Evolutionary conservation across 2,329 filamentous ascomycete genomes (phyloP).

Genomic region (Ceratocystis huliohia): DNA sequence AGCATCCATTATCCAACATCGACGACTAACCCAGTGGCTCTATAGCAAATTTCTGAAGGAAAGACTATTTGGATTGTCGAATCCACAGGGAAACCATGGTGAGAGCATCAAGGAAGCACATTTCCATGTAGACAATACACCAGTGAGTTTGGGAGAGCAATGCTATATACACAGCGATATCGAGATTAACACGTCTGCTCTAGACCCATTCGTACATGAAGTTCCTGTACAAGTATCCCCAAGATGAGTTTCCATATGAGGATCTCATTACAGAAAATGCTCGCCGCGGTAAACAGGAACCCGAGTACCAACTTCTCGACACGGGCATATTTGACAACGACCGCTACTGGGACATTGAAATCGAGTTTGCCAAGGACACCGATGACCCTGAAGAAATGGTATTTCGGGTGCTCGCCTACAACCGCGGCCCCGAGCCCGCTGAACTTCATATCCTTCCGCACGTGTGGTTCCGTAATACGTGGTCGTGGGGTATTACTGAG

Average conservation of each 20-base stretch:
- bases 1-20: slow-evolving; percentile 4
- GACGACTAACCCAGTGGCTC: background rate
- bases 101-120: slow-evolving; percentile 95
- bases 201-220: slow-evolving; percentile 87
- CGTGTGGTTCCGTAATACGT: slow-evolving; percentile 94
- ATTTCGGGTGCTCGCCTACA: slow-evolving; percentile 93
- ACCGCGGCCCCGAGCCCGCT: slow-evolving; percentile 78
- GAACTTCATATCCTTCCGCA: slow-evolving; percentile 90
- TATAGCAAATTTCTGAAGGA: slow-evolving; percentile 82
- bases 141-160: slow-evolving; percentile 28
- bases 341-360: slow-evolving; percentile 92
- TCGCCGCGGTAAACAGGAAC: slow-evolving; percentile 58
- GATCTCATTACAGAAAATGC: slow-evolving; percentile 77
- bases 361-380: slow-evolving; percentile 90
- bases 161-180: background rate
- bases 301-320: slow-evolving; percentile 84
- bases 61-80: slow-evolving; percentile 84
- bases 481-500: slow-evolving; percentile 79
- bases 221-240: slow-evolving; percentile 93
- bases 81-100: slow-evolving; percentile 93
- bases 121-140: slow-evolving; percentile 92
- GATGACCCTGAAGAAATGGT: slow-evolving; percentile 82
- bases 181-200: background rate
- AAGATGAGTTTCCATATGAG: slow-evolving; percentile 82
- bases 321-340: slow-evolving; percentile 80